Percentiles rank a stretch among this genome's conserved stretches.
Conservation (phyloP, 371 early-diverging fungal genomes). For the Mucor irregularis region DNA sequence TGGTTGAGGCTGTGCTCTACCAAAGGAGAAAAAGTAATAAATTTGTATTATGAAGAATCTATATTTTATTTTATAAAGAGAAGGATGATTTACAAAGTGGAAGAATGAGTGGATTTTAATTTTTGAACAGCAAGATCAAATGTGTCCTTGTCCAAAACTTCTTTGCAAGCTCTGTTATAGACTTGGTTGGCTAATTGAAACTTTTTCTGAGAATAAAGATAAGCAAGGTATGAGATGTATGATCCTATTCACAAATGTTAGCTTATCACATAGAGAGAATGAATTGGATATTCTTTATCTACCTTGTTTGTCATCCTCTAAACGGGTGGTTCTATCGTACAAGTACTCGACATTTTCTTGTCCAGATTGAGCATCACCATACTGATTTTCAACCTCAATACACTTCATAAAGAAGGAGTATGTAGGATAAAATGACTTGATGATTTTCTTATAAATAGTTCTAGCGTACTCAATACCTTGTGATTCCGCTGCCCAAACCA, state of each 20-base stretch:
- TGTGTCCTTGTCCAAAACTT: conserved; percentile 54
- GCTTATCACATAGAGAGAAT: background rate
- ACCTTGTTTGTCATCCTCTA: conserved; percentile 57
- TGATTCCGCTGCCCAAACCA: conserved; percentile 44
- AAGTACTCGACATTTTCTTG: conserved; percentile 44
- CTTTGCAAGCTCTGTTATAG: conserved; percentile 66
- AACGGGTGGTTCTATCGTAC: conserved; percentile 60
- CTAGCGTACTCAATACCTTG: conserved; percentile 59
- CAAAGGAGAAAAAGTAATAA: too few species aligned
- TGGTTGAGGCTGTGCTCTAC: too few species aligned
- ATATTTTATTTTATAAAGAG: too few species aligned
- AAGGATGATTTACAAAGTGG: background rate
- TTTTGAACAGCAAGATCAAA: conserved; percentile 40
- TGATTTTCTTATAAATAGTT: conserved; percentile 48
- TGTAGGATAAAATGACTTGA: conserved; percentile 60
- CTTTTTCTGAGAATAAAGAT: conserved; percentile 56
- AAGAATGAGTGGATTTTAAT: background rate
- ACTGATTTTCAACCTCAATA: conserved; percentile 56
- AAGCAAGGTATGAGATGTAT: conserved; percentile 63
- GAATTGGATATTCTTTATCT: background rate
- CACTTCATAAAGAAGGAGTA: conserved; percentile 60
- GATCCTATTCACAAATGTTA: conserved; percentile 33
- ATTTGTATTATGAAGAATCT: too few species aligned
- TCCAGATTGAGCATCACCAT: conserved; percentile 25
- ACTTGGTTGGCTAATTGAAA: conserved; percentile 53